phyloP scores from a whole-genome alignment of 2,329 filamentous ascomycete species.

The Ceratocystis eucalypticola region DNA sequence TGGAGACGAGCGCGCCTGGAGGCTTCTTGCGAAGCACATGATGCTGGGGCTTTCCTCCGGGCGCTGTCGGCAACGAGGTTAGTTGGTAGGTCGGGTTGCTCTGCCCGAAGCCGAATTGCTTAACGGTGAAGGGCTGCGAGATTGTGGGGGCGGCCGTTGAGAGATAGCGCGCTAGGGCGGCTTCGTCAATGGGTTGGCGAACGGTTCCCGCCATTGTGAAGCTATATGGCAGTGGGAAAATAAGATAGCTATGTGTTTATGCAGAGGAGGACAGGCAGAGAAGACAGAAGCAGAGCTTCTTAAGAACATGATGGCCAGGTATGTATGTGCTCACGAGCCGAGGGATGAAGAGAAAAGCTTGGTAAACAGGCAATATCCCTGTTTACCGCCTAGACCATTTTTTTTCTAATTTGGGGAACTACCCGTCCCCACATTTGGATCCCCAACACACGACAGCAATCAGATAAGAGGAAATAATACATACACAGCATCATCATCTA shows the following conservation, averaged over 20 bases:
- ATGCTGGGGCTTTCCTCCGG: constrained; percentile 43
- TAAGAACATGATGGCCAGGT: not conserved
- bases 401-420: not conserved
- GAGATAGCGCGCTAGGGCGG: constrained; percentile 68
- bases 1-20: constrained; percentile 81
- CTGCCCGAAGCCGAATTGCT: constrained; percentile 87
- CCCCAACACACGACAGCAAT: not conserved
- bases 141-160: not conserved
- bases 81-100: constrained; percentile 95
- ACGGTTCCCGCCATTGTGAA: constrained; percentile 65
- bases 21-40: constrained; percentile 97
- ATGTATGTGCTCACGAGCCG: not conserved
- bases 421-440: not conserved
- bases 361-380: not conserved
- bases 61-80: constrained; percentile 35
- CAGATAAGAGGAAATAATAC: no score
- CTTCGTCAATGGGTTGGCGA: constrained; percentile 77
- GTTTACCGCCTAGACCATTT: not conserved
- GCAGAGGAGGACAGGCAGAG: no score
- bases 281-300: no score
- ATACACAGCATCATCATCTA: no score
- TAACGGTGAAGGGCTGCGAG: constrained; percentile 8
- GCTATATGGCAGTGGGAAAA: not conserved
- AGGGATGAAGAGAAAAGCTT: not conserved
- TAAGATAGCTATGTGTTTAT: no score